phyloP scores from a whole-genome alignment of 2,329 filamentous ascomycete genomes.

The Cercospora sesami region DNA sequence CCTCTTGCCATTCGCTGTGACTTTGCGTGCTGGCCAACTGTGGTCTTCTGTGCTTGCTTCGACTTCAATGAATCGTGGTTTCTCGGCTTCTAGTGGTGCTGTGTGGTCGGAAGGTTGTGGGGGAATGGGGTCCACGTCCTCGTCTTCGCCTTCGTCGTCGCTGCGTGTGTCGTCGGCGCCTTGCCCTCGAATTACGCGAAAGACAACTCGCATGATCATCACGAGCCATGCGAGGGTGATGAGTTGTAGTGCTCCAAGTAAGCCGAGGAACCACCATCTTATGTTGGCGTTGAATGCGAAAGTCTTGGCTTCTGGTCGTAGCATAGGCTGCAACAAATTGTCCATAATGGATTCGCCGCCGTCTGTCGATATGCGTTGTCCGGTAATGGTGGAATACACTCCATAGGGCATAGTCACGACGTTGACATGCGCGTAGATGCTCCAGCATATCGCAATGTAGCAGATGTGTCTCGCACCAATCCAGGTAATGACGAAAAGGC shows the following conservation, averaged over 20 bases:
- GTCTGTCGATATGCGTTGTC: slow-evolving; percentile 54
- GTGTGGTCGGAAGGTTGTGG: slow-evolving; percentile 28
- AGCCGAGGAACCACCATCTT: slow-evolving; percentile 72
- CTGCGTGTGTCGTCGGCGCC: slow-evolving; percentile 83
- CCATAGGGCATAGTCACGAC: slow-evolving; percentile 60
- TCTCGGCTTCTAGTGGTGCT: slow-evolving; percentile 23
- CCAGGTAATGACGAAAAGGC: slow-evolving; percentile 83
- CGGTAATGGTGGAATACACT: slow-evolving; percentile 65
- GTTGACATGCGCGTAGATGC: slow-evolving; percentile 68
- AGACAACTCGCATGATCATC: slow-evolving; percentile 81
- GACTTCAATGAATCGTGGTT: slow-evolving; percentile 55
- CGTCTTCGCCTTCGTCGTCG: slow-evolving; percentile 76
- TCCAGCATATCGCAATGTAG: slow-evolving; percentile 79
- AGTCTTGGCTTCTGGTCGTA: slow-evolving; percentile 62
- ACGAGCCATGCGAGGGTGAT: slow-evolving; percentile 85
- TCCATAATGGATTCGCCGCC: slow-evolving; percentile 47
- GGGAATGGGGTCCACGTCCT: slow-evolving; percentile 43
- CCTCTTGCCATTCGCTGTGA: slow-evolving; percentile 36
- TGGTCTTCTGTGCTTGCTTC: slow-evolving; percentile 73
- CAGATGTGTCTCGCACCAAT: slow-evolving; percentile 77
- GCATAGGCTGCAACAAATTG: slow-evolving; percentile 74
- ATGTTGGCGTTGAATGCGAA: slow-evolving; percentile 79
- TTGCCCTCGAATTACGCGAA: slow-evolving; percentile 73
- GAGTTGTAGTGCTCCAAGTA: slow-evolving; percentile 74
- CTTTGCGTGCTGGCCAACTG: slow-evolving; percentile 29